These are phyloP conservation scores for Abortiporus biennis DNA, from an alignment of 1,284 basidiomycete species.

Conservation along the genomic window DNA sequence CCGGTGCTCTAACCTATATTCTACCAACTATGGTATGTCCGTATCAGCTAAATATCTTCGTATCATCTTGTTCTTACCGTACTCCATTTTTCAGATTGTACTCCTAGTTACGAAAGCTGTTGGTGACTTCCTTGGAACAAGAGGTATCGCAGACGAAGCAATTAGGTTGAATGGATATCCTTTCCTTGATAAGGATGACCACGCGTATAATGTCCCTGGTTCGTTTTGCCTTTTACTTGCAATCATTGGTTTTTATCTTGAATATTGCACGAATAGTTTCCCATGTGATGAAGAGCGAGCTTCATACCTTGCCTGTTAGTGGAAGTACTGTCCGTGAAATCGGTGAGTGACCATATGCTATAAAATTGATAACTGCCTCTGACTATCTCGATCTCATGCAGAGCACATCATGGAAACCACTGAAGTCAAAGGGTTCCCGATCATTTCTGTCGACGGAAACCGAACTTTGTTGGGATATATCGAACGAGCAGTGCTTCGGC, in stretches of 20 bases:
- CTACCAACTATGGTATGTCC: constrained; percentile 89
- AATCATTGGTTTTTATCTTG: background rate
- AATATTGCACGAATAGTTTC: constrained; percentile 55
- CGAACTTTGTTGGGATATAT: constrained; percentile 83
- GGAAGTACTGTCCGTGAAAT: constrained; percentile 78
- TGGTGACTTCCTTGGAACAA: constrained; percentile 90
- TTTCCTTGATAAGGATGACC: constrained; percentile 91
- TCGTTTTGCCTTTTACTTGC: constrained; percentile 17
- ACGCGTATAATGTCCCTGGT: constrained; percentile 88
- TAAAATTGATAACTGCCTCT: constrained; percentile 3
- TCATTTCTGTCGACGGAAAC: constrained; percentile 59
- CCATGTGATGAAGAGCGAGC: constrained; percentile 80
- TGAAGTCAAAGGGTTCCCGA: constrained; percentile 87
- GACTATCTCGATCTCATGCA: constrained; percentile 22
- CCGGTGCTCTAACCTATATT: constrained; percentile 96
- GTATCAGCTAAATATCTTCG: background rate
- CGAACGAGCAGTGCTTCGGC: constrained; percentile 78
- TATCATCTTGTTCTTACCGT: background rate
- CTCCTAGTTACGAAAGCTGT: constrained; percentile 95
- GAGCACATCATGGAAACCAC: constrained; percentile 67
- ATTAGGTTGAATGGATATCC: constrained; percentile 98
- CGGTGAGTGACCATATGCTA: constrained; percentile 42
- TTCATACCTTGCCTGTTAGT: constrained; percentile 67
- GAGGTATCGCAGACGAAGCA: constrained; percentile 95
- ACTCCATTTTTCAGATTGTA: constrained; percentile 65